phyloP scores from a whole-genome alignment of 2,329 filamentous ascomycete genomes.

The Lasiodiplodia gonubiensis region DNA sequence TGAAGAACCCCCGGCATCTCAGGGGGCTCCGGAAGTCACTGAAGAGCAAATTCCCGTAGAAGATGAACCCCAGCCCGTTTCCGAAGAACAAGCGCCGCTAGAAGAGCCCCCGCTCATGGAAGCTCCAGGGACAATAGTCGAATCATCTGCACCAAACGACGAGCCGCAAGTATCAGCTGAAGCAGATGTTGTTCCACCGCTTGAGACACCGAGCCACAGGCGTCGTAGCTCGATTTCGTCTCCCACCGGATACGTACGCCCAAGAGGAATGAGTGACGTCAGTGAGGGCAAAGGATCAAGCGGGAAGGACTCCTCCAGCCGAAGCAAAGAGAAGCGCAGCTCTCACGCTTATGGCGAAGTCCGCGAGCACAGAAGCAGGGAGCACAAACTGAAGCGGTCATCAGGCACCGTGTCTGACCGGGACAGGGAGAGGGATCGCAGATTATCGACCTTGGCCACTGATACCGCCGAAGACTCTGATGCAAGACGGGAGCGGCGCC shows the following conservation, averaged over 20 bases:
- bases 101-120: not conserved
- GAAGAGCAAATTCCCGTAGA: not conserved
- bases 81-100: not conserved
- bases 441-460: not conserved
- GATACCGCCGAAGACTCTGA: constrained; percentile 7
- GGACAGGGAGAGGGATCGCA: not conserved
- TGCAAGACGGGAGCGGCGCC: not conserved
- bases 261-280: not conserved
- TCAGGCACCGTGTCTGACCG: constrained; percentile 2
- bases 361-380: not conserved
- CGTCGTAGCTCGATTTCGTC: constrained; percentile 1
- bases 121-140: constrained; percentile 3
- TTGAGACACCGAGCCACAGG: not conserved
- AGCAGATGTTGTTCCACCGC: not conserved
- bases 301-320: constrained; percentile 10
- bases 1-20: not conserved
- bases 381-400: not conserved
- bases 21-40: not conserved
- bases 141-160: not conserved
- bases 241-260: not conserved
- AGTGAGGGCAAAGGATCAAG: not conserved
- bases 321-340: not conserved
- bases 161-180: not conserved
- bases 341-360: not conserved
- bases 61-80: not conserved